phyloP scores from a whole-genome alignment of 2,329 filamentous ascomycete genomes.

The Colletotrichum filicis region DNA sequence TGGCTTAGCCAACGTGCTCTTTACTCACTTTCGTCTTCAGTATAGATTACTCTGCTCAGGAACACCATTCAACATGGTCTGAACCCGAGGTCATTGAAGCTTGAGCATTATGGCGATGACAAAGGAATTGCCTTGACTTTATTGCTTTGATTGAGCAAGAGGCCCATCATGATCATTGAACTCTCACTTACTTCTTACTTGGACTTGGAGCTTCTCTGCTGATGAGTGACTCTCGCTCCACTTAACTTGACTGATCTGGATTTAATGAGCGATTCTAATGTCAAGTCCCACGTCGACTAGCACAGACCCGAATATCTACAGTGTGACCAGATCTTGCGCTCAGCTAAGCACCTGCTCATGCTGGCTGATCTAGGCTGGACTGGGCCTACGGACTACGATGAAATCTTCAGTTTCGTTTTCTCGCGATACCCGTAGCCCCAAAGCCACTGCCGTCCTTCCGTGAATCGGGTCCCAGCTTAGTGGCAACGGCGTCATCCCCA shows the following conservation, averaged over 20 bases:
- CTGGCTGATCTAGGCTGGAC: background rate
- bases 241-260: background rate
- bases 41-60: rapidly evolving
- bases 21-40: no score
- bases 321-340: background rate
- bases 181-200: no score
- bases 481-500: background rate
- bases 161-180: no score
- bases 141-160: no score
- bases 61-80: background rate
- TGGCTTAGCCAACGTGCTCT: background rate
- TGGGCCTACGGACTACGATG: no score
- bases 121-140: no score
- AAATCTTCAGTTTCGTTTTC: background rate
- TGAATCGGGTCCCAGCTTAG: background rate
- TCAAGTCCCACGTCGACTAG: background rate
- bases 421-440: background rate
- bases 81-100: no score
- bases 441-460: background rate
- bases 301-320: background rate
- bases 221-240: no score
- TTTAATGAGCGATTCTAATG: background rate
- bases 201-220: no score
- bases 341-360: no score
- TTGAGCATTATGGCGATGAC: no score